Conservation (phyloP, 163 green algal genomes). For the Chlorella variabilis region DNA sequence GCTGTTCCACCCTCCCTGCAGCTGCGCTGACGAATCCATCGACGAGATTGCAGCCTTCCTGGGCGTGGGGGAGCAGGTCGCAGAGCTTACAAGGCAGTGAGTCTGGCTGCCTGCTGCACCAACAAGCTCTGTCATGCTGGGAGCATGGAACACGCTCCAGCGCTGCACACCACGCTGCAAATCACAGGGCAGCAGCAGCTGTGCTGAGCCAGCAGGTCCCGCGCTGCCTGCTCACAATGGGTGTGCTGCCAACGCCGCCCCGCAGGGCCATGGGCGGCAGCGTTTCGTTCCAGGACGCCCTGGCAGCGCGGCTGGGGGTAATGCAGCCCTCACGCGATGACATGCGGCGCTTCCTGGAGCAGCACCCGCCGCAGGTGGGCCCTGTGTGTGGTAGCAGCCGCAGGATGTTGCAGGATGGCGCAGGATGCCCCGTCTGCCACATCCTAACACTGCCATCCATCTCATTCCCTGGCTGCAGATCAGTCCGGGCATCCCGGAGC, state of each 20-base stretch:
- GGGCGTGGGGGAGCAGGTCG: slow-evolving; percentile 86
- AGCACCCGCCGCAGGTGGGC: slow-evolving; percentile 70
- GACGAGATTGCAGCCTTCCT: slow-evolving; percentile 96
- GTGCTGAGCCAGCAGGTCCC: too few species aligned
- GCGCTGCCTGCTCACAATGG: not conserved
- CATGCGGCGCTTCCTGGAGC: slow-evolving; percentile 82
- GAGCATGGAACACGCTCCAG: too few species aligned
- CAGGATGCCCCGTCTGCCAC: too few species aligned
- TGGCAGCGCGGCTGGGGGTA: slow-evolving; percentile 82
- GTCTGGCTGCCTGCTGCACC: not conserved
- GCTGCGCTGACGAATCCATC: slow-evolving; percentile 97
- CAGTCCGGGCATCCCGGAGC: slow-evolving; percentile 84
- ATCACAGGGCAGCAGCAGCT: not conserved
- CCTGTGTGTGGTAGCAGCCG: too few species aligned
- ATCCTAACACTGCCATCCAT: too few species aligned
- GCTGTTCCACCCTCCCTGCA: too few species aligned
- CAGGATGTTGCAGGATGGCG: too few species aligned
- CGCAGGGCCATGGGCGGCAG: slow-evolving; percentile 92
- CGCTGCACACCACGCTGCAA: too few species aligned
- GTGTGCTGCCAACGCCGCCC: not conserved
- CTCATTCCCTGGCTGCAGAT: not conserved
- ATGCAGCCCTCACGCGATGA: slow-evolving; percentile 77
- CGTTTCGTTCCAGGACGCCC: slow-evolving; percentile 93
- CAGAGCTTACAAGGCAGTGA: slow-evolving; percentile 76
- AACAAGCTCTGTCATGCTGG: too few species aligned